Evolutionary conservation across 441 rosid species (phyloP), one percentile per base, ranked within the genome.

Genomic region (Melastoma candidum): DNA sequence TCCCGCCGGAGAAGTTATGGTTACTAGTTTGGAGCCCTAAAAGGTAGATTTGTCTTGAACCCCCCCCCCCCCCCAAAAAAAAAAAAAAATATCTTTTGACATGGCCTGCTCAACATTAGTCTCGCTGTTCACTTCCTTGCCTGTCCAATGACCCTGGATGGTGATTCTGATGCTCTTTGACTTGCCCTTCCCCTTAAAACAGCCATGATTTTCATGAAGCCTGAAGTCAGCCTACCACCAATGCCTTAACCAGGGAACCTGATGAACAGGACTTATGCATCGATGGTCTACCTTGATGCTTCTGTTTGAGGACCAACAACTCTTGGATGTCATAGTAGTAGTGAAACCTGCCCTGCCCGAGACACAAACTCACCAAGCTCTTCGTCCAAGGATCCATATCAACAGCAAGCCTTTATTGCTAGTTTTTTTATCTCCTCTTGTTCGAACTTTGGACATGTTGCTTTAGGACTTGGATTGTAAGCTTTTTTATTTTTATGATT

Each of bases 211-310:
- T 75, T 74, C 71, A 71, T 76, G 97, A 80, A 81, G 96, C 97
- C 90, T 71, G 97, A 85, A 75, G 95, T 90, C 79, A 65, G 87
- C 82, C 90, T 70, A 72, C 83, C 71, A 92, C 79, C 86, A 53
- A 49, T 60, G 56, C 64, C 64, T 25, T 60, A 79, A 77, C 85
- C 62, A 54, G 99, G 85, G 83, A 95, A 89, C 85, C 87, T 66
- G 85, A 79, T 84, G 87, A 82, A 83, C 77, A 74, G 84, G 67
- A 62, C 67, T 74, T 79, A 67, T 77, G 72, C 57, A 66, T 63
- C 65, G 77, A 63, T 85, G 84, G 81, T 82, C 89, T 65, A 76
- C 75, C 85, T 83, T 73, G 82, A 71, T 72, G 95, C 89, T 75
- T 70, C 73, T 71, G 73, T 76, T 76, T 77, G 71, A 75, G 92